Percentiles rank a stretch among this genome's conserved stretches.
Evolutionary conservation across 768 basidiomycete species (phyloP).

Genomic region (Russula dissimulans): DNA sequence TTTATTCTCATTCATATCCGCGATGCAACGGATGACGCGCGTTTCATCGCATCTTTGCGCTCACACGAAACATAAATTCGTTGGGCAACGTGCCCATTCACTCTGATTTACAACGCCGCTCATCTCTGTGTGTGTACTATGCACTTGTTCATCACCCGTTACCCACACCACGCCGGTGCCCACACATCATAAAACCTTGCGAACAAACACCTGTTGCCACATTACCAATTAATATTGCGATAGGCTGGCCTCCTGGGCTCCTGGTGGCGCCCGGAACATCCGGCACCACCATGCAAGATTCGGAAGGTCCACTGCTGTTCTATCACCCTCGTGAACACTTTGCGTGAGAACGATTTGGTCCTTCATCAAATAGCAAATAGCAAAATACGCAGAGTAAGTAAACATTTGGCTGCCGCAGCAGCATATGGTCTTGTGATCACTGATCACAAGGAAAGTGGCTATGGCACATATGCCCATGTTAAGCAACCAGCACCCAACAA

Average conservation of each 20-base stretch:
- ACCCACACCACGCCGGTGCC: too few relatives aligned
- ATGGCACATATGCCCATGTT: background rate
- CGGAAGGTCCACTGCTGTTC: background rate
- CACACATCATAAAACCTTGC: too few relatives aligned
- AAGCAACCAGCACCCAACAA: background rate
- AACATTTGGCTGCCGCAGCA: background rate
- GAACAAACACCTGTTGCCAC: too few relatives aligned
- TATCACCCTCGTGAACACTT: background rate
- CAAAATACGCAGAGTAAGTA: background rate
- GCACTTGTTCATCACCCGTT: too few relatives aligned
- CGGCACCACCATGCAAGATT: too few relatives aligned
- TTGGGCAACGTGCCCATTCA: background rate
- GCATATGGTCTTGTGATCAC: constrained; percentile 4
- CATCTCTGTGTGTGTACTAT: too few relatives aligned
- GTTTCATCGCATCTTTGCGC: too few relatives aligned
- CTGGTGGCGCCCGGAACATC: background rate
- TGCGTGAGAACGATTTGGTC: background rate
- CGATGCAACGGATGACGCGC: background rate
- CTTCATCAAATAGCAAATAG: background rate
- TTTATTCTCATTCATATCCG: constrained; percentile 10
- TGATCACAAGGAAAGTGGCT: background rate
- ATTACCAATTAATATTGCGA: too few relatives aligned
- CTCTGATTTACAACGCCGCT: too few relatives aligned
- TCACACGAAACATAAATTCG: too few relatives aligned
- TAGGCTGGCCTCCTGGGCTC: too few relatives aligned